These are phyloP conservation scores for Penicillium concentricum DNA, from an alignment of 2,329 filamentous ascomycete species.

Conservation along the genomic window DNA sequence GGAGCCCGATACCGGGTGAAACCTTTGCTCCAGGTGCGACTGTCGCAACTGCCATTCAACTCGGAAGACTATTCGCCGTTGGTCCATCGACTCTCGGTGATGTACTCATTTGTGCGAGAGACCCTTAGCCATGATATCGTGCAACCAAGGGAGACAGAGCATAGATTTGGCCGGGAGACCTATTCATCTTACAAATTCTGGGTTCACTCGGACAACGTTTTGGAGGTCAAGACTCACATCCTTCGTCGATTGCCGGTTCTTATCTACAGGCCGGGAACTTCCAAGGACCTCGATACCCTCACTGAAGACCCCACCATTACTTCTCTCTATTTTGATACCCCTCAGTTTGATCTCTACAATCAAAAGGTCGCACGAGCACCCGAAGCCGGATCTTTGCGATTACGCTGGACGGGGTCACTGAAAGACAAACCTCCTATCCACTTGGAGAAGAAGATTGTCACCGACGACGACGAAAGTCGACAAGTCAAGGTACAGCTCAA, in stretches of 20 bases:
- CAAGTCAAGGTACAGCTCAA: slow-evolving; percentile 84
- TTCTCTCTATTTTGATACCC: slow-evolving; percentile 92
- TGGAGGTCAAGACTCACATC: slow-evolving; percentile 96
- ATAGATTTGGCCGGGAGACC: slow-evolving; percentile 57
- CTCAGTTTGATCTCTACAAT: slow-evolving; percentile 79
- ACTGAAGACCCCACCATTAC: slow-evolving; percentile 85
- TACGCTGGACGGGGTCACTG: slow-evolving; percentile 90
- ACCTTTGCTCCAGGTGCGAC: slow-evolving; percentile 84
- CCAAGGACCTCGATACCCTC: slow-evolving; percentile 75
- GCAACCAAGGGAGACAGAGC: slow-evolving; percentile 56
- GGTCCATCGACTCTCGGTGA: slow-evolving; percentile 82
- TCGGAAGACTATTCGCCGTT: slow-evolving; percentile 90
- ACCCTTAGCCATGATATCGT: slow-evolving; percentile 53
- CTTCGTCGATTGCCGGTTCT: slow-evolving; percentile 86
- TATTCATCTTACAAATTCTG: slow-evolving; percentile 94
- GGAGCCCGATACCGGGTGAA: slow-evolving; percentile 83
- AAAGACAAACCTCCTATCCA: slow-evolving; percentile 74
- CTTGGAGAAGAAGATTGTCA: slow-evolving; percentile 85
- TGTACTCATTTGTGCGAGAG: slow-evolving; percentile 93
- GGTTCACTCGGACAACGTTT: slow-evolving; percentile 91
- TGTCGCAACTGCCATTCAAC: slow-evolving; percentile 90
- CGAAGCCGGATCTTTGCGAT: slow-evolving; percentile 76
- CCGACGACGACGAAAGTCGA: slow-evolving; percentile 71
- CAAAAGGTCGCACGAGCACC: slow-evolving; percentile 75
- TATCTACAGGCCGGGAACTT: slow-evolving; percentile 83